Conservation (phyloP, 1,284 basidiomycete species). For the Pyrrhoderma lamaoense region DNA sequence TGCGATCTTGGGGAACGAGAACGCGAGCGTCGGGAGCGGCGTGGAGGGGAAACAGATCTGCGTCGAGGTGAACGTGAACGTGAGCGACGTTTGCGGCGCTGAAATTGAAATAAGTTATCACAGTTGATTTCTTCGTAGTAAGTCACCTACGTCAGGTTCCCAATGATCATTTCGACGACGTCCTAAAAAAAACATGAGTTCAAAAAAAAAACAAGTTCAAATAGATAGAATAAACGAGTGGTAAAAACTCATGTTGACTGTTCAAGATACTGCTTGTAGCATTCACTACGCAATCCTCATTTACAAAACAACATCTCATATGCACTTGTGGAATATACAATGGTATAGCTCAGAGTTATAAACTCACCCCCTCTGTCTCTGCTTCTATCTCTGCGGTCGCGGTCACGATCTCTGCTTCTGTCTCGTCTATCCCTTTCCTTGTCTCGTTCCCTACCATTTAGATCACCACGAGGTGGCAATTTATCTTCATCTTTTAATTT, state of each 20-base stretch:
- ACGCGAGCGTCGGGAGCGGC: constrained; percentile 47
- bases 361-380: constrained; percentile 37
- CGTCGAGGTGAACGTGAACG: constrained; percentile 48
- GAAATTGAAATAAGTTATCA: constrained; percentile 21
- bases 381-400: constrained; percentile 41
- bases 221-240: not conserved
- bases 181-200: constrained; percentile 23
- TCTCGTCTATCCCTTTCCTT: constrained; percentile 29
- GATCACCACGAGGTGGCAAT: constrained; percentile 20
- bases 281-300: constrained; percentile 2
- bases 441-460: constrained; percentile 30
- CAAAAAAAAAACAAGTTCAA: constrained; percentile 7
- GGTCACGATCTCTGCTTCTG: constrained; percentile 37
- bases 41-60: constrained; percentile 58
- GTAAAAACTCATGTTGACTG: not conserved
- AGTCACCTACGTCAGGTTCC: constrained; percentile 59
- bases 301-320: constrained; percentile 3
- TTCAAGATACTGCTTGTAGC: not conserved
- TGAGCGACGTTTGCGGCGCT: constrained; percentile 44
- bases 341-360: constrained; percentile 44
- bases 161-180: constrained; percentile 56
- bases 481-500: constrained; percentile 65
- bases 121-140: constrained; percentile 5
- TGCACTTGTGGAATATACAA: constrained; percentile 33
- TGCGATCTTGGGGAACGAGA: constrained; percentile 47